Evolutionary conservation across 768 basidiomycete genomes (phyloP), one percentile per base, ranked within the genome.

Genomic region (Boletus coccyginus): DNA sequence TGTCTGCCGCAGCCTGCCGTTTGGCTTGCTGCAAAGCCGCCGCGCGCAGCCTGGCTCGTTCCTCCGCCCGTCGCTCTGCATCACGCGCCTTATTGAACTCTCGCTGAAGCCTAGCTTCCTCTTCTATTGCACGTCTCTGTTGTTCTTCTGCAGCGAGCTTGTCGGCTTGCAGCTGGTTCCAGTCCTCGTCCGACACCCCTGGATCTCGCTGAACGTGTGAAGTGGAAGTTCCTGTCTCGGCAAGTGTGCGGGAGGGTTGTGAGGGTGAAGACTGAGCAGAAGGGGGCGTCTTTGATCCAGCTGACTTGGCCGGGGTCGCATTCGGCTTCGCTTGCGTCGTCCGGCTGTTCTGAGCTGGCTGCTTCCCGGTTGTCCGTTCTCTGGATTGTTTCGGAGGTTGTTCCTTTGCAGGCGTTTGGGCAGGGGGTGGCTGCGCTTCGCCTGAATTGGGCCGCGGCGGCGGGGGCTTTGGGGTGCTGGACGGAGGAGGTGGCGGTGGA

Each of bases 151-250:
- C 69, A 5, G 64, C 71, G 0, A 62, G 68, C 43, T 67, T 70
- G 50, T 67, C 71, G 7, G 69, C 71, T 46, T 83, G 77, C 1
- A 87, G 68, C 57, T 81, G 73, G 11, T 59, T 29, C 86, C 86
- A 87, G 12, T 77, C 65, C 1, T 62, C 64, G 63, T 87, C 82
- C 0, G 76, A 62, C 6, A 87, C 82, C 0, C 80, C 86, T 19
- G 74, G 45, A 65, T 86, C 86, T 24, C 81, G 76, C 24, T 50
- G 60, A 0, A 19, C 61, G 4, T 60, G 43, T 21, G 33, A 46
- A 38, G 29, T 53, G 19, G 24, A 5, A 16, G 44, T 3, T 4
- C 19, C 6, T 8, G 11, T 38, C 19, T 14, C 46, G 7, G 29
- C 2, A 14, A 19, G 38, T 6, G 16, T 5, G 6, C 12, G 14